Base-by-base conservation (phyloP, 257 asterid species). In the Solanum pinnatisectum region DNA sequence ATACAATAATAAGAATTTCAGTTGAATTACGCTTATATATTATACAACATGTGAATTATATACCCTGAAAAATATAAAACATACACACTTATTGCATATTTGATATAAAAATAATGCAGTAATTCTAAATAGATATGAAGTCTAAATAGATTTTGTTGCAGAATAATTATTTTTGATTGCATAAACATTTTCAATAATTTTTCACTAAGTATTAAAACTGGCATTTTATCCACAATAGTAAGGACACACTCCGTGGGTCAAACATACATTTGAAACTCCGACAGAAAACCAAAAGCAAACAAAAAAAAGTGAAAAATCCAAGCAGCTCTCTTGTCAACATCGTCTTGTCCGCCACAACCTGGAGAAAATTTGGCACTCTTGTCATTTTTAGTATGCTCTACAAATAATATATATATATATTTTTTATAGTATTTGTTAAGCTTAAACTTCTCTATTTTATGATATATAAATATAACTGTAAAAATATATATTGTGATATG, bases 321-420 rank as follows among this genome's bases (percentile, higher is more conserved):
- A 49, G 72, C 52, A 15, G 25, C n/a, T 84, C 88, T 60, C 18
- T 77, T 39, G 89, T 88, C 91, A 87, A 86, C 93, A 81, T 91
- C 88, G 93, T 88, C 83, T 83, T 81, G 82, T 92, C 90, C 92
- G 92, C 88, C 82, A 33, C 42, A 32, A 71, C n/a, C 25, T 15
- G 25, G 78, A 71, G n/a, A 71, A 33, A 32, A 70, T 32, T 70
- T 32, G 77, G 23, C 39, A 30, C 77, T 70, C 12, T 70, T 7
- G 22, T 15, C 40, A 70, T 70, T 70, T 70, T 70, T 6, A 15
- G 13, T 32, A 32, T 33, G 40, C 1, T 67, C 18, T 30, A 14
- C 22, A 68, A 27, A 68, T 22, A 60, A 3, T 22, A 40, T 59
- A 6, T 52, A n/a, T n/a, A n/a, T n/a, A n/a, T n/a, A n/a, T n/a